Conservation (phyloP, 2,329 filamentous ascomycete genomes). For the Colletotrichum lini region DNA sequence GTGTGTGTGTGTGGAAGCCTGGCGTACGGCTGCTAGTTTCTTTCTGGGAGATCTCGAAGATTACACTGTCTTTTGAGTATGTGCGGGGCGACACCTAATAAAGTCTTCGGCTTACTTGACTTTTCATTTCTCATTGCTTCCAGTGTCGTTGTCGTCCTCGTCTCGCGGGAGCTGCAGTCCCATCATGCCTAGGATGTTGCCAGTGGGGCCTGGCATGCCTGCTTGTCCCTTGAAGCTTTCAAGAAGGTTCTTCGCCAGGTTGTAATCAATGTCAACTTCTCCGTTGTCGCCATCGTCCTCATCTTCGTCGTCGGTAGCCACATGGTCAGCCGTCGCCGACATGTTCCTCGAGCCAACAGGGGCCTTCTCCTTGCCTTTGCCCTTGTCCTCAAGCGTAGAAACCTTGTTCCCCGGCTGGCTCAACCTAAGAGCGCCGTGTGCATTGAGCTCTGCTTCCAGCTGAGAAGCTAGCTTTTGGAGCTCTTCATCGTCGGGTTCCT, state of each 20-base stretch:
- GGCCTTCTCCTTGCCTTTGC: slow-evolving; percentile 26
- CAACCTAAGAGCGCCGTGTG: slow-evolving; percentile 75
- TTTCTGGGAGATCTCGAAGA: no score
- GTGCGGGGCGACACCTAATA: background rate
- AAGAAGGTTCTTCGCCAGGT: slow-evolving; percentile 89
- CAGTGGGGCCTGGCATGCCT: slow-evolving; percentile 86
- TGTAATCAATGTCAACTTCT: slow-evolving; percentile 85
- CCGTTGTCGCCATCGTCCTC: slow-evolving; percentile 67
- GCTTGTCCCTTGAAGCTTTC: slow-evolving; percentile 94
- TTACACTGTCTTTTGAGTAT: background rate
- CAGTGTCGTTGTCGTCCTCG: slow-evolving; percentile 69
- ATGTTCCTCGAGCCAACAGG: background rate
- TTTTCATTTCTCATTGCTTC: background rate
- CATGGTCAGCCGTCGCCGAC: slow-evolving; percentile 23
- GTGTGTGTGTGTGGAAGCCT: background rate
- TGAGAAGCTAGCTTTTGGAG: slow-evolving; percentile 76
- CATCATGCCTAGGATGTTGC: slow-evolving; percentile 90
- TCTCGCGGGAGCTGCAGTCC: slow-evolving; percentile 86
- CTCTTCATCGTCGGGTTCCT: slow-evolving; percentile 67
- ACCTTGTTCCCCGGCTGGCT: slow-evolving; percentile 55
- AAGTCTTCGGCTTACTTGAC: background rate
- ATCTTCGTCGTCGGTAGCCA: slow-evolving; percentile 56
- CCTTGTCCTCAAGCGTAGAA: slow-evolving; percentile 47
- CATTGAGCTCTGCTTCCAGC: slow-evolving; percentile 81
- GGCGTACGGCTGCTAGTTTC: background rate